These are phyloP conservation scores for Mycena crocata DNA, from an alignment of 768 basidiomycete genomes.

Conservation along the genomic window DNA sequence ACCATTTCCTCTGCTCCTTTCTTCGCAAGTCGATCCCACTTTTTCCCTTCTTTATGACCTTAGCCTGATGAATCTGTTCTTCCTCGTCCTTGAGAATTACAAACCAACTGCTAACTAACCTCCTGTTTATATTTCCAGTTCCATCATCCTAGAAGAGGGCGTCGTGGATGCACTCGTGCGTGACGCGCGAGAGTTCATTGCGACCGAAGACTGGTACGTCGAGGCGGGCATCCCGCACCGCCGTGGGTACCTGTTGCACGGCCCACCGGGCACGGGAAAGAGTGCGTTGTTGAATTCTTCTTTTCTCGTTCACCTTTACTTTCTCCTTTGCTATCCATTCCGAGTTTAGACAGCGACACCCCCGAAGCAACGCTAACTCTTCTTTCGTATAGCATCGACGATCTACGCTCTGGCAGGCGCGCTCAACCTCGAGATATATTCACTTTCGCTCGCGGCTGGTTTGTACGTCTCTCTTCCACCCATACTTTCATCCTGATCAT, in stretches of 20 bases:
- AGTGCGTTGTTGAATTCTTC: slow-evolving; percentile 41
- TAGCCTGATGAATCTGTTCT: too few relatives aligned
- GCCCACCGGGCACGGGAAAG: slow-evolving; percentile 49
- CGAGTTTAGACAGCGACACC: too few relatives aligned
- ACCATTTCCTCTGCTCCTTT: neutral
- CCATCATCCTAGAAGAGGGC: slow-evolving; percentile 44
- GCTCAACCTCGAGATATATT: slow-evolving; percentile 72
- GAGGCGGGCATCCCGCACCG: slow-evolving; percentile 51
- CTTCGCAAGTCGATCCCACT: too few relatives aligned
- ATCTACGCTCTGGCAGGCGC: slow-evolving; percentile 49
- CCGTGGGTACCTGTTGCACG: slow-evolving; percentile 49
- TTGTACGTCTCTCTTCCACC: slow-evolving; percentile 31
- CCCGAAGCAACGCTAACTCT: too few relatives aligned
- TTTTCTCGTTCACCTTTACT: slow-evolving; percentile 10
- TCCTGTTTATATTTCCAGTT: too few relatives aligned
- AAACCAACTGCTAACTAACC: too few relatives aligned
- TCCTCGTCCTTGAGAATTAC: too few relatives aligned
- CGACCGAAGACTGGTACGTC: slow-evolving; percentile 45
- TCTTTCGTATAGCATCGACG: slow-evolving; percentile 26
- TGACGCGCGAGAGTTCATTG: slow-evolving; percentile 48
- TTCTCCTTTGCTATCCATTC: neutral
- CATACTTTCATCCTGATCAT: neutral
- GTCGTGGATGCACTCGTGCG: slow-evolving; percentile 42
- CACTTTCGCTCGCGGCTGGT: slow-evolving; percentile 42
- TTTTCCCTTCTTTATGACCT: too few relatives aligned